Evolutionary conservation across 352 stramenopile species (phyloP), one percentile per base, ranked within the genome.

Genomic region (Thalassiosira hispida): DNA sequence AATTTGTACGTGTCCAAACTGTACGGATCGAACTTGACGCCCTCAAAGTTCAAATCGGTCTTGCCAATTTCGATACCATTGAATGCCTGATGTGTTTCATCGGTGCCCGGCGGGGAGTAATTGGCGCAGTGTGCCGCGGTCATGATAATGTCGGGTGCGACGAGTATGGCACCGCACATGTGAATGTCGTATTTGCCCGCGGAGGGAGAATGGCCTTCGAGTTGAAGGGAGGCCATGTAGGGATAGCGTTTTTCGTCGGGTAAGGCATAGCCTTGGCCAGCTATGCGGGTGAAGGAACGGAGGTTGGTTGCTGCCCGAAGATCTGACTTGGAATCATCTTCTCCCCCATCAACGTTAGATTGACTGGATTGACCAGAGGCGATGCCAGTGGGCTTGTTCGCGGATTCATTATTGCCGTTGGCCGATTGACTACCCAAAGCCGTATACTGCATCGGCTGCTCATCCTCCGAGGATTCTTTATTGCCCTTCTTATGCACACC

Each of bases 151-250:
- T 83, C 74, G 18, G 74, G 74, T 20, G 74, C 74, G 33, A 83
- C 64, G 1, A 83, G 52, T 4, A 74, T 25, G 16, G 59, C 74
- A 3, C 52, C 59, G 62, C 74, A 83, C 14, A 73, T 52, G 52
- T 78, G 66, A 42, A 56, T 68, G 57, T 78, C 74, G 69, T 72
- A 78, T 35, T 33, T 62, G 44, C 59, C 59, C 0, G 22, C 20
- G 29, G 51, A 25, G 25, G 57, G 64, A 25, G 60, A 51, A 12
- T 40, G 29, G 14, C 73, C 73, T 33, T 82, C 73, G 22, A 77
- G 68, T 75, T 82, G 73, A 16, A 82, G 49, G 7, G 73, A 82
- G 38, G 65, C 65, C 73, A 82, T 77, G 65, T 82, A 82, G 59
- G 56, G 73, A 35, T 82, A 69, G 38, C 73, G 56, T 1, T 12